Base-by-base conservation (phyloP, 257 asterid species). In the Sherardia arvensis region DNA sequence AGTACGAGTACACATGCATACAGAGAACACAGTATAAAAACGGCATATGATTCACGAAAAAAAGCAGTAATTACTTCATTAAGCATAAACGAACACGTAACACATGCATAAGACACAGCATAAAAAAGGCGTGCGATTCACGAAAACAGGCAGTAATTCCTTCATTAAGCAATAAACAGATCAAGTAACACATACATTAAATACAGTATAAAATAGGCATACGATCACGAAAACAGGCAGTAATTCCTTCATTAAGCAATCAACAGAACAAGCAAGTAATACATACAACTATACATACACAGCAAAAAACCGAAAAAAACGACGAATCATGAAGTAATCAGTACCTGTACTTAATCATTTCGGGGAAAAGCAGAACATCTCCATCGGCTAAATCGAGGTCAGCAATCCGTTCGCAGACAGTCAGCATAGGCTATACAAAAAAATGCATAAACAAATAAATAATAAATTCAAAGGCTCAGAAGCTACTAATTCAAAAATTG, bases 361-460 rank as follows among this genome's bases (percentile, higher is more conserved):
- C 95, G n/a, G 99, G 99, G 74, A 90, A 93, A 72, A 87, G 30
- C 69, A 93, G 61, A 73, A 86, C 86, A 79, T 90, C 99, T 62
- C 96, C 97, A 74, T 93, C 95, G 2, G 83, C 74, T 75, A 90
- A 65, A 53, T 71, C 81, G 76, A 76, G 61, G 56, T 72, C 96
- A 63, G 76, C 81, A 23, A 71, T 74, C 62, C 82, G 90, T 77
- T 85, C 97, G 60, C 92, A 84, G 18, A 93, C 73, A 12, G 97
- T 93, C 85, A 90, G 68, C 6, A 91, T 94, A 72, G 95, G 77
- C 99, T 93, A 70, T 15, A 15, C 49, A 40, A 26, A 70, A 20
- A 65, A 61, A 14, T 10, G 15, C 26, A 25, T 25, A 26, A 25
- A 25, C 20, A 55, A 56, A 26, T 22, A 55, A 26, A n/a, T 43